Evolutionary conservation across 1,284 basidiomycete genomes (phyloP).

Genomic region (Ceratobasidium sp.): DNA sequence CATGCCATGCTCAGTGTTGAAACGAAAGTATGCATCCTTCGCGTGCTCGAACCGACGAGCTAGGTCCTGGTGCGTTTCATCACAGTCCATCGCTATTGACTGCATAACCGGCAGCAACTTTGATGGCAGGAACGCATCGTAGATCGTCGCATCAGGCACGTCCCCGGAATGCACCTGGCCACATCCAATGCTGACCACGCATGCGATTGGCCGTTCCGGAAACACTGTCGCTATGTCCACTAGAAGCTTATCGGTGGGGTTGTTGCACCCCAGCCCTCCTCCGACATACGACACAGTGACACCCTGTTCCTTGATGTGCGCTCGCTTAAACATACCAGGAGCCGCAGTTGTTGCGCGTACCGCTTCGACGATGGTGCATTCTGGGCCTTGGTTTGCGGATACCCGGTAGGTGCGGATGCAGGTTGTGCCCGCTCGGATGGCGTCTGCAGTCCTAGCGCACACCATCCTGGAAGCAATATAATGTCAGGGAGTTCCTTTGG

Average conservation of each 20-base stretch:
- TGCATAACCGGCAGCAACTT: not conserved
- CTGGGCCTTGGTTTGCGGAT: not conserved
- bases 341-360: not conserved
- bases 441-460: not conserved
- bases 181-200: slow-evolving; percentile 10
- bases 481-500: not conserved
- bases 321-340: not conserved
- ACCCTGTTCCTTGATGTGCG: not conserved
- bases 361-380: slow-evolving; percentile 10
- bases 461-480: not conserved
- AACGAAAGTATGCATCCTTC: slow-evolving; percentile 8
- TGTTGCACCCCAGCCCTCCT: slow-evolving; percentile 4
- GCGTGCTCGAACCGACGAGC: not conserved
- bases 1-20: slow-evolving; percentile 19
- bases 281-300: not conserved
- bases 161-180: not conserved
- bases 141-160: not conserved
- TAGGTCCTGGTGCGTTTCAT: not conserved
- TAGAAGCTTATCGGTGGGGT: not conserved
- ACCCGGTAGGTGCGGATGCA: slow-evolving; percentile 1
- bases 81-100: slow-evolving; percentile 15
- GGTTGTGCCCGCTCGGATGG: not conserved
- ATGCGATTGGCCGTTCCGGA: not conserved
- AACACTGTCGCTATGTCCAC: not conserved
- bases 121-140: not conserved